These are phyloP conservation scores for Marasmius tenuissimus DNA, from an alignment of 1,284 basidiomycete genomes.

Conservation along the genomic window DNA sequence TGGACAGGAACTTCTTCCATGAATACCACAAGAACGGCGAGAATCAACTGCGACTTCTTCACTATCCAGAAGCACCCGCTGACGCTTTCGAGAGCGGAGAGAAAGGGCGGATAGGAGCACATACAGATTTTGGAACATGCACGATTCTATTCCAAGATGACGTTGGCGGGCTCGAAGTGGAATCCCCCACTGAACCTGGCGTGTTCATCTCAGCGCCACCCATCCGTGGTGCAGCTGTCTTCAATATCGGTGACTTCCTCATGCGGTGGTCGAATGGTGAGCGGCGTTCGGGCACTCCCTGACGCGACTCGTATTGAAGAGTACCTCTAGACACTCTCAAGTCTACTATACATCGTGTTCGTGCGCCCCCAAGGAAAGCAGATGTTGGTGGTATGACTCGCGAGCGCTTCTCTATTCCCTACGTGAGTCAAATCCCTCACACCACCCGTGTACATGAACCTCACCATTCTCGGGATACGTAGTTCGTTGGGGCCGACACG, in stretches of 20 bases:
- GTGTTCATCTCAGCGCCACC: constrained; percentile 50
- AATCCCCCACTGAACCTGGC: constrained; percentile 48
- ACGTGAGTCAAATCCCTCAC: constrained; percentile 33
- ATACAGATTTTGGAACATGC: constrained; percentile 52
- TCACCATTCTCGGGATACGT: background rate
- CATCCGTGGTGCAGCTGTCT: constrained; percentile 50
- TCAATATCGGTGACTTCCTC: constrained; percentile 62
- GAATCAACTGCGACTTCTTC: constrained; percentile 59
- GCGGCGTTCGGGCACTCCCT: constrained; percentile 7
- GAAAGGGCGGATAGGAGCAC: constrained; percentile 13
- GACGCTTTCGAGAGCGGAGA: constrained; percentile 11
- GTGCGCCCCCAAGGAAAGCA: constrained; percentile 36
- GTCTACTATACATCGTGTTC: constrained; percentile 62
- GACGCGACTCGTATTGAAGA: background rate
- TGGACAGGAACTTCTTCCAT: constrained; percentile 48
- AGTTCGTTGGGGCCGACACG: constrained; percentile 30
- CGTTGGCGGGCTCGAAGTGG: constrained; percentile 60
- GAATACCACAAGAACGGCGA: constrained; percentile 44
- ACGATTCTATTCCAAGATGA: constrained; percentile 62
- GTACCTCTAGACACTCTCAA: constrained; percentile 42
- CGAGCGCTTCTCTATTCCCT: constrained; percentile 56
- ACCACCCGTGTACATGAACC: constrained; percentile 9
- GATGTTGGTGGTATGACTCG: constrained; percentile 37
- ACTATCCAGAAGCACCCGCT: constrained; percentile 46
- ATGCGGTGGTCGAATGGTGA: constrained; percentile 40